phyloP scores from a whole-genome alignment of 2,329 filamentous ascomycete genomes.

The Zymoseptoria crescenta region DNA sequence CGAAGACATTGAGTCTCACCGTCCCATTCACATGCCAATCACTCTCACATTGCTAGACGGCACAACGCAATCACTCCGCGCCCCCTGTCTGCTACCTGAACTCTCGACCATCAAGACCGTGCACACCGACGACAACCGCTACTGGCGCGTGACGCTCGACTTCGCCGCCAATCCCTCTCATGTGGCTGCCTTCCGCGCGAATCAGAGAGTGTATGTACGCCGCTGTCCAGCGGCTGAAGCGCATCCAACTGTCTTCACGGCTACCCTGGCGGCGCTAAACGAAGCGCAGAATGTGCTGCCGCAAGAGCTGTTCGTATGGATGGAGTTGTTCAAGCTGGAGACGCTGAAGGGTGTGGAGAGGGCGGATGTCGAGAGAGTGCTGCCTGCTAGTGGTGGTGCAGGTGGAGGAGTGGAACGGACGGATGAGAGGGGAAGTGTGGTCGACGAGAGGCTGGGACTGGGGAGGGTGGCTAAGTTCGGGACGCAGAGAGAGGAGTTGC shows the following conservation, averaged over 20 bases:
- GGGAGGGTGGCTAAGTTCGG: constrained; percentile 27
- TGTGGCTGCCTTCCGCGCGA: constrained; percentile 54
- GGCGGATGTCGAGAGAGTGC: constrained; percentile 50
- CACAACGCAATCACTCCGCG: constrained; percentile 30
- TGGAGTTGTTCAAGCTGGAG: constrained; percentile 65
- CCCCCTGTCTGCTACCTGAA: constrained; percentile 56
- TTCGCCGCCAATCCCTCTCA: constrained; percentile 58
- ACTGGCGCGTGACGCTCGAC: constrained; percentile 76
- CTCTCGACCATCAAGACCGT: constrained; percentile 55
- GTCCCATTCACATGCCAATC: constrained; percentile 55
- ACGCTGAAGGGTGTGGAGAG: constrained; percentile 47
- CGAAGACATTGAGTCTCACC: constrained; percentile 75
- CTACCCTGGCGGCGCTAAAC: constrained; percentile 67
- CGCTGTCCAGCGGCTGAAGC: constrained; percentile 49
- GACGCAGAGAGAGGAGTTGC: constrained; percentile 44
- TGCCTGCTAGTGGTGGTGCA: constrained; percentile 33
- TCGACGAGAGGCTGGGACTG: constrained; percentile 67
- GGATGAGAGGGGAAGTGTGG: constrained; percentile 50
- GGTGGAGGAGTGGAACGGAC: constrained; percentile 33
- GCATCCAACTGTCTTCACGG: constrained; percentile 54
- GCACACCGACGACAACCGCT: constrained; percentile 56
- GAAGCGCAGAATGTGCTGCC: constrained; percentile 6
- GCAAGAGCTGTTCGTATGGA: constrained; percentile 44
- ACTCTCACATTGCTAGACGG: constrained; percentile 20
- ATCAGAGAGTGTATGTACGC: constrained; percentile 68